Conservation (phyloP, 2,329 filamentous ascomycete genomes). For the Aspergillus quadricinctus region DNA sequence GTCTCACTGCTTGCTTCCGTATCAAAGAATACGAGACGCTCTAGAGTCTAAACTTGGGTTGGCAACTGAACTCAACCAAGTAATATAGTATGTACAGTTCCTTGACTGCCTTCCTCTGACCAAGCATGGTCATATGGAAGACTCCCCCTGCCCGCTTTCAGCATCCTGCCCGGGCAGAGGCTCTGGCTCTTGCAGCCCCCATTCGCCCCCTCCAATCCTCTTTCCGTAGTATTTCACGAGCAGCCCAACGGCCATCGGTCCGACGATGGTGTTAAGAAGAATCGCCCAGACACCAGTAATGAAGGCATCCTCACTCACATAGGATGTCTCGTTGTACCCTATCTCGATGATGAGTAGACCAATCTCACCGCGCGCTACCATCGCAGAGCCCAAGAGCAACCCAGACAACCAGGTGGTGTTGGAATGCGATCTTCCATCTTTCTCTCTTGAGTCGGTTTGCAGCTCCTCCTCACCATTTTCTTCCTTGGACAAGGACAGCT, state of each 20-base stretch:
- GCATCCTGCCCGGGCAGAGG: not conserved
- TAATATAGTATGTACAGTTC: too few relatives aligned
- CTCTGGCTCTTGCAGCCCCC: constrained; percentile 19
- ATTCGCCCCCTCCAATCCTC: constrained; percentile 20
- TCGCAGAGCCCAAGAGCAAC: constrained; percentile 26
- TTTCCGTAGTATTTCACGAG: constrained; percentile 21
- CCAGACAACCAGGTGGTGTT: constrained; percentile 17
- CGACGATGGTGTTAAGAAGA: constrained; percentile 30
- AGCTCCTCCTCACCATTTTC: not conserved
- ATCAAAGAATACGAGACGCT: too few relatives aligned
- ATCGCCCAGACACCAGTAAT: constrained; percentile 30
- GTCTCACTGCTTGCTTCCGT: too few relatives aligned
- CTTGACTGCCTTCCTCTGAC: not conserved
- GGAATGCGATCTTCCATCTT: not conserved
- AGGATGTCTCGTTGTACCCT: constrained; percentile 30
- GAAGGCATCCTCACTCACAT: constrained; percentile 36
- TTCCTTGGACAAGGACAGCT: not conserved
- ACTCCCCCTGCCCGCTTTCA: not conserved
- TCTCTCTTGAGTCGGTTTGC: not conserved
- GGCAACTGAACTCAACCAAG: too few relatives aligned
- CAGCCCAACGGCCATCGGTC: constrained; percentile 24
- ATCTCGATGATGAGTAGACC: constrained; percentile 31
- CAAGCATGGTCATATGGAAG: not conserved
- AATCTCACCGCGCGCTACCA: constrained; percentile 32
- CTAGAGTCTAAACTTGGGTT: too few relatives aligned